These are phyloP conservation scores for Saccharomyces hybrid DNA, from an alignment of 1,139 yeast genomes.

Conservation along the genomic window DNA sequence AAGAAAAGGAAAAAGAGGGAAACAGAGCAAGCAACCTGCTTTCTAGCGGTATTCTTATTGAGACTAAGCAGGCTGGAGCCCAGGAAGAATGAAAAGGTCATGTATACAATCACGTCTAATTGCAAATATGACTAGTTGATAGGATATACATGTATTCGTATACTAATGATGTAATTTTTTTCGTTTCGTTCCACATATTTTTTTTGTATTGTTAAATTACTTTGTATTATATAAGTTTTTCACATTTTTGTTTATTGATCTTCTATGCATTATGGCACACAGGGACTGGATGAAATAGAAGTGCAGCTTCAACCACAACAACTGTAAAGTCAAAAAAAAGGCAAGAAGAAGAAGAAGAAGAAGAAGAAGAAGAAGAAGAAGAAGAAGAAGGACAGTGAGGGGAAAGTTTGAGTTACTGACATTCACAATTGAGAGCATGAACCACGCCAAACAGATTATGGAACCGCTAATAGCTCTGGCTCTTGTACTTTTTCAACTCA, in stretches of 20 bases:
- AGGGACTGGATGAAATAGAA: not conserved
- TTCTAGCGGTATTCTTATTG: not conserved
- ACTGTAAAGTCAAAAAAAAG: too few species aligned
- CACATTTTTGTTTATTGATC: not conserved
- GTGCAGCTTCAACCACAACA: not conserved
- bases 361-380: not conserved
- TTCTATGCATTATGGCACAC: not conserved
- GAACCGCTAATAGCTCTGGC: too few species aligned
- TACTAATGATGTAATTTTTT: not conserved
- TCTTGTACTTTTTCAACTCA: too few species aligned
- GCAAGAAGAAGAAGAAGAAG: not conserved
- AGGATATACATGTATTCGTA: not conserved
- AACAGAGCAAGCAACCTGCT: not conserved
- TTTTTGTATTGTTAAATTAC: constrained; percentile 1
- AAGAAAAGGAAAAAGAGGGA: not conserved
- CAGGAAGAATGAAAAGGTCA: not conserved
- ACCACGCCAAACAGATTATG: too few species aligned
- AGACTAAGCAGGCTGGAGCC: not conserved
- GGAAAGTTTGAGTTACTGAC: not conserved
- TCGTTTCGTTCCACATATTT: not conserved
- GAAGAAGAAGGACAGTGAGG: not conserved
- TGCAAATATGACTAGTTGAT: not conserved
- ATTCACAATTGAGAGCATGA: not conserved
- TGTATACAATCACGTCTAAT: not conserved
- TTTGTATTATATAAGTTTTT: not conserved